Evolutionary conservation across 192 early-diverging fungal species (phyloP).

Genomic region (Pilobolus umbonatus): DNA sequence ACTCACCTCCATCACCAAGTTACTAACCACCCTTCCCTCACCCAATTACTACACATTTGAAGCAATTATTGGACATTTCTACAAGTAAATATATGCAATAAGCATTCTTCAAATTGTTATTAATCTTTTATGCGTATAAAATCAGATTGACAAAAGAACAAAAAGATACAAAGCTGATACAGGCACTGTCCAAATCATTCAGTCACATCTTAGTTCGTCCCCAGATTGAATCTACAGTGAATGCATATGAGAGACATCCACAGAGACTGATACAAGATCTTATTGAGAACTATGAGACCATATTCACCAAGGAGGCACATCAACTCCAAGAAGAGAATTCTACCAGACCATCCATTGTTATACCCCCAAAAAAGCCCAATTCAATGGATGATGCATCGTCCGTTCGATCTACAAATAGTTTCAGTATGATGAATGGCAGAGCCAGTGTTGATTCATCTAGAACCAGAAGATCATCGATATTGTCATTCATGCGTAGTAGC

Average conservation of each 20-base stretch:
- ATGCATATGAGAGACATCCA: constrained; percentile 45
- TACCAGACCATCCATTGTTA: constrained; percentile 6
- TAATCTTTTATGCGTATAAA: neutral
- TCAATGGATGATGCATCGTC: constrained; percentile 4
- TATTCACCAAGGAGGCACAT: constrained; percentile 31
- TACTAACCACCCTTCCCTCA: constrained; percentile 42
- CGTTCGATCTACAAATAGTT: neutral
- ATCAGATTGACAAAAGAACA: neutral
- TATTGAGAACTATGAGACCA: constrained; percentile 35
- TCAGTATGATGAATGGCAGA: neutral
- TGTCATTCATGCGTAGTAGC: constrained; percentile 15
- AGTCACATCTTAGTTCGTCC: constrained; percentile 47
- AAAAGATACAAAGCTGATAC: constrained; percentile 25
- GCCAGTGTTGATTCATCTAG: neutral
- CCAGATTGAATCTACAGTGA: constrained; percentile 39
- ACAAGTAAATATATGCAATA: constrained; percentile 11
- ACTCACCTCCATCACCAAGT: constrained; percentile 41
- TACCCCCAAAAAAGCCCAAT: constrained; percentile 1
- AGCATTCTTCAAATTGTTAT: neutral
- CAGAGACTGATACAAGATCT: constrained; percentile 46
- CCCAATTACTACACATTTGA: constrained; percentile 45
- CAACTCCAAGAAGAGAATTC: constrained; percentile 21
- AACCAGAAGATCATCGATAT: constrained; percentile 7
- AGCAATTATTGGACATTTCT: constrained; percentile 33
- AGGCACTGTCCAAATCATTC: constrained; percentile 35